Evolutionary conservation across 1,284 basidiomycete species (phyloP).

Genomic region (Leucoagaricus sp.): DNA sequence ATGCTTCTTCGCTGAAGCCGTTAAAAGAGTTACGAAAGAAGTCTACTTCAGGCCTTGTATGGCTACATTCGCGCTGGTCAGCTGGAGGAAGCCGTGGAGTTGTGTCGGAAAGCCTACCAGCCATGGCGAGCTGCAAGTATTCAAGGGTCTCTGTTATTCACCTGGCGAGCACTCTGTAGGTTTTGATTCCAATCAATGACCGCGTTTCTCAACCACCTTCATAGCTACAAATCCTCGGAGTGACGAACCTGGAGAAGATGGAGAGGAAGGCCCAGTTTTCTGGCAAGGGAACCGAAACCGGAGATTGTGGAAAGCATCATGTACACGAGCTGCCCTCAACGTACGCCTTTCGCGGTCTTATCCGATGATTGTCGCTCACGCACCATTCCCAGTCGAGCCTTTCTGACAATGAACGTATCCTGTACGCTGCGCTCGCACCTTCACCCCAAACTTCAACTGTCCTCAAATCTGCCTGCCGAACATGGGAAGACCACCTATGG

Average conservation of each 20-base stretch:
- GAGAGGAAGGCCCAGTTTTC: slow-evolving; percentile 46
- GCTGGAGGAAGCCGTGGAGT: slow-evolving; percentile 79
- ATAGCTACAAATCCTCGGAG: slow-evolving; percentile 53
- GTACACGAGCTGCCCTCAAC: slow-evolving; percentile 76
- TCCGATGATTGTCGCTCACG: neutral
- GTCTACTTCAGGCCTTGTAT: slow-evolving; percentile 73
- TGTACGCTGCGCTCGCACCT: slow-evolving; percentile 89
- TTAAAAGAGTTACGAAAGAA: slow-evolving; percentile 74
- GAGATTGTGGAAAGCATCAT: slow-evolving; percentile 84
- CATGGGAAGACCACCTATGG: slow-evolving; percentile 97
- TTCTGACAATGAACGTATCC: slow-evolving; percentile 74
- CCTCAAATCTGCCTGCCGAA: slow-evolving; percentile 78
- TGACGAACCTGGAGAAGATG: slow-evolving; percentile 56
- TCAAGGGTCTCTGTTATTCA: slow-evolving; percentile 75
- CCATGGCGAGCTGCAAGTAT: slow-evolving; percentile 91
- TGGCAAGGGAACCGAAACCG: slow-evolving; percentile 77
- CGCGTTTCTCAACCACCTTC: neutral
- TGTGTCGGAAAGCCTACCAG: slow-evolving; percentile 84
- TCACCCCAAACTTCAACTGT: slow-evolving; percentile 73
- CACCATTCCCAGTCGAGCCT: slow-evolving; percentile 54
- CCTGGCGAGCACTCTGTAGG: slow-evolving; percentile 68
- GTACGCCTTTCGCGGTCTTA: slow-evolving; percentile 41
- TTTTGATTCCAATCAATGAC: neutral
- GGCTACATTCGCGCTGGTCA: slow-evolving; percentile 80
- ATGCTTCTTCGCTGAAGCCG: neutral